phyloP scores from a whole-genome alignment of 192 early-diverging fungal species.

The Chytriomyces sp. region DNA sequence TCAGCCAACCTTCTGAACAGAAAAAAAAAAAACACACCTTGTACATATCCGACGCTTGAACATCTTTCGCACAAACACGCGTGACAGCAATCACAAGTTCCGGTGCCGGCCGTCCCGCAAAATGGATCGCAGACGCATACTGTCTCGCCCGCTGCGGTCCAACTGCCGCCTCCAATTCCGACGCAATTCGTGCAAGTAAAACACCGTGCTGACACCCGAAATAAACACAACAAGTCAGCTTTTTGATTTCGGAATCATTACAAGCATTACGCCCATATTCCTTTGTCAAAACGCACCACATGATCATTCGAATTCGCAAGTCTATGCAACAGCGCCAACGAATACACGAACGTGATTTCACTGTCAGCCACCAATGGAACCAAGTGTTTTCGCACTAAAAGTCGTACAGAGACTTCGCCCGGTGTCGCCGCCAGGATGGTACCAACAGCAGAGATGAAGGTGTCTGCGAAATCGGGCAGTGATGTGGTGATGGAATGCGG shows the following conservation, averaged over 20 bases:
- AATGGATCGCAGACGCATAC: slow-evolving; percentile 11
- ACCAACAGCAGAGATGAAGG: background rate
- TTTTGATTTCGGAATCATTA: too few species aligned
- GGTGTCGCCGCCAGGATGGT: background rate
- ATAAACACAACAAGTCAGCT: too few species aligned
- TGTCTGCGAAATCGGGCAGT: background rate
- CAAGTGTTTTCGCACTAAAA: background rate
- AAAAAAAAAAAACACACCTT: background rate
- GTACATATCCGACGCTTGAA: slow-evolving; percentile 26
- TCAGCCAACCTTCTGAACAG: too few species aligned
- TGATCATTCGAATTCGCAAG: background rate
- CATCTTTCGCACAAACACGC: background rate
- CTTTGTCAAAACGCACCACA: too few species aligned
- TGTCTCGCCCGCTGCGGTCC: background rate
- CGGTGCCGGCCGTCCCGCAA: slow-evolving; percentile 1
- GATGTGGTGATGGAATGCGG: background rate
- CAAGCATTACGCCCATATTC: too few species aligned
- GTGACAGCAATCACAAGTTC: slow-evolving; percentile 11
- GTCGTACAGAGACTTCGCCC: background rate
- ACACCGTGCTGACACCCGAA: too few species aligned
- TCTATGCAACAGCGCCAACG: background rate
- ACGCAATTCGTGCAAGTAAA: background rate
- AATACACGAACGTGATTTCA: background rate
- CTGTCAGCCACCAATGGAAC: background rate
- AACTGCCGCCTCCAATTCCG: background rate